These are phyloP conservation scores for Coleophoma cylindrospora DNA, from an alignment of 2,329 filamentous ascomycete genomes.

Conservation along the genomic window DNA sequence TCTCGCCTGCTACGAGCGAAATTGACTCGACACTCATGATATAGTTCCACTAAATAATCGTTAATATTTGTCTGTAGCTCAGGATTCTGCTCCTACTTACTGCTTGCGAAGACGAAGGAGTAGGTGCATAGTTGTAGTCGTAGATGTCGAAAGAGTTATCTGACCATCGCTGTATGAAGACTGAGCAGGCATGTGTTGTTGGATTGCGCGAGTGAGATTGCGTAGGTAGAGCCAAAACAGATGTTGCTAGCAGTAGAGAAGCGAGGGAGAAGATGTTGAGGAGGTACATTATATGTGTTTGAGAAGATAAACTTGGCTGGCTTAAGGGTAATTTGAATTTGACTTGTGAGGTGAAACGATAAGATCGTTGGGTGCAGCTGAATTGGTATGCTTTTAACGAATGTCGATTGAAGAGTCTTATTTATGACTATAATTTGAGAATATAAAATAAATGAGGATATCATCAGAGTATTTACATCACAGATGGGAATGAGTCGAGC, in stretches of 20 bases:
- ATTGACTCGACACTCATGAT: background rate
- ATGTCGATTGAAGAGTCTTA: too few relatives aligned
- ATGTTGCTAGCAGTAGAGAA: background rate
- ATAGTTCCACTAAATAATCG: background rate
- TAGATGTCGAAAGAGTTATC: conserved; percentile 1
- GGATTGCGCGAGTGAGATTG: background rate
- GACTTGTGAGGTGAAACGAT: background rate
- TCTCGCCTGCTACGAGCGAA: background rate
- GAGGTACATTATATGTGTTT: background rate
- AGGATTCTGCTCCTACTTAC: too few relatives aligned
- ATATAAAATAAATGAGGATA: too few relatives aligned
- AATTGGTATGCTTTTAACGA: too few relatives aligned
- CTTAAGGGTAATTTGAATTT: background rate
- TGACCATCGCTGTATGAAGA: conserved; percentile 1
- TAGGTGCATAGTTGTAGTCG: background rate
- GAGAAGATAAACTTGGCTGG: background rate
- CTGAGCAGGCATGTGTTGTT: background rate
- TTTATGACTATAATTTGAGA: too few relatives aligned
- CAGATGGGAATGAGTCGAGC: too few relatives aligned
- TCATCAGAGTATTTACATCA: too few relatives aligned
- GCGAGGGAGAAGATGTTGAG: background rate
- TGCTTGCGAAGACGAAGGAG: background rate
- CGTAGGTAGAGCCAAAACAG: background rate
- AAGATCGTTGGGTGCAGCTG: too few relatives aligned
- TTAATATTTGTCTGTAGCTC: background rate